These are phyloP conservation scores for Acacia crassicarpa DNA, from an alignment of 306 rosid genomes.

Conservation along the genomic window DNA sequence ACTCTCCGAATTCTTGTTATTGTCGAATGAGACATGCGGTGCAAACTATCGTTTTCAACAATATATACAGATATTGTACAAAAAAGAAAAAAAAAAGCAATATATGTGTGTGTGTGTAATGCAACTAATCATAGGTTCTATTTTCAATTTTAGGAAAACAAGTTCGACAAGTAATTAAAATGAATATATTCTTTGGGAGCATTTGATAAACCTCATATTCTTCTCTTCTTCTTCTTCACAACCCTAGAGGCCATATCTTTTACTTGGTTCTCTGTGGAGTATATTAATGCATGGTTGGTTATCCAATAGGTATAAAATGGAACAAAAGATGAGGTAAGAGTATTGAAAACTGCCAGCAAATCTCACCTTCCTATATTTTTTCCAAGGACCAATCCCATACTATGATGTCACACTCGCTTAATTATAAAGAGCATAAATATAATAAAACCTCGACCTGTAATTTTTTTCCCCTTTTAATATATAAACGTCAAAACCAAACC, in stretches of 20 bases:
- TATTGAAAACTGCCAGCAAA: conserved; percentile 40
- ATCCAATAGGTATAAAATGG: conserved; percentile 30
- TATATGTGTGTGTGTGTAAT: no score
- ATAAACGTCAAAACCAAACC: conserved; percentile 56
- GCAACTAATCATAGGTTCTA: neutral
- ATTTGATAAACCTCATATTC: neutral
- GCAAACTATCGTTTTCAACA: neutral
- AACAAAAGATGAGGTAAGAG: conserved; percentile 55
- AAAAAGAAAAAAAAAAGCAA: no score
- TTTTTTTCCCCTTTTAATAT: neutral
- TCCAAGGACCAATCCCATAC: conserved; percentile 35
- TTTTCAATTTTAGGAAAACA: conserved; percentile 33
- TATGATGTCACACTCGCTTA: conserved; percentile 52
- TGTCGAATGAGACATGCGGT: conserved; percentile 16
- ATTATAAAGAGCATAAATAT: conserved; percentile 7
- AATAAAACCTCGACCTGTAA: conserved; percentile 40
- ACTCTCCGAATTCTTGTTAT: conserved; percentile 25
- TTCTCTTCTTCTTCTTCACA: conserved; percentile 3
- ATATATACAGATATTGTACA: neutral
- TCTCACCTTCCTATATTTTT: conserved; percentile 35
- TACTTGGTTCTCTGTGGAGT: conserved; percentile 23
- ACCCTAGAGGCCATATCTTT: conserved; percentile 13
- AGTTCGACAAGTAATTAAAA: conserved; percentile 38
- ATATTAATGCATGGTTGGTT: conserved; percentile 33
- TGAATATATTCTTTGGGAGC: neutral